These are phyloP conservation scores for Suhomyces prunicola DNA, from an alignment of 805 yeast species.

Conservation along the genomic window DNA sequence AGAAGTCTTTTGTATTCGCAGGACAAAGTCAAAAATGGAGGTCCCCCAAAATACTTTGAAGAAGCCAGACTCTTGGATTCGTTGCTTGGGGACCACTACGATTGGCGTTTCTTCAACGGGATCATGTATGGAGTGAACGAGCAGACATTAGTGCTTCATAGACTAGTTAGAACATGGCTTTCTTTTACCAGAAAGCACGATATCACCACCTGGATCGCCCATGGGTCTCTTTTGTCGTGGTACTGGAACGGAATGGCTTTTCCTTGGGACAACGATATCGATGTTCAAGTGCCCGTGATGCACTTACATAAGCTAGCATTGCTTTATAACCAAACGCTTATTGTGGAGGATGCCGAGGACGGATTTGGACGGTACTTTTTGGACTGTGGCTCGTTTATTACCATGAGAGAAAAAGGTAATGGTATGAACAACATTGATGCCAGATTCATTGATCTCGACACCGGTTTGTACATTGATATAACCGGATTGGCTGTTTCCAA, in stretches of 20 bases:
- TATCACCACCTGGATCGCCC: slow-evolving; percentile 27
- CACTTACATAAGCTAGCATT: slow-evolving; percentile 21
- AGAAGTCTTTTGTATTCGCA: slow-evolving; percentile 33
- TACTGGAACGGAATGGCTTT: slow-evolving; percentile 29
- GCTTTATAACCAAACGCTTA: slow-evolving; percentile 20
- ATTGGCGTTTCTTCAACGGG: slow-evolving; percentile 26
- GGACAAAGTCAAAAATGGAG: slow-evolving; percentile 22
- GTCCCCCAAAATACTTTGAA: slow-evolving; percentile 39
- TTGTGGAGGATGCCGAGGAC: slow-evolving; percentile 32
- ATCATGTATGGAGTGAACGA: slow-evolving; percentile 16
- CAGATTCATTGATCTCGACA: slow-evolving; percentile 48
- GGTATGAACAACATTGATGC: slow-evolving; percentile 51
- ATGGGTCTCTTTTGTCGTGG: slow-evolving; percentile 28
- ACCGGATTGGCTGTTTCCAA: slow-evolving; percentile 38
- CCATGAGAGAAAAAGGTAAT: slow-evolving; percentile 14
- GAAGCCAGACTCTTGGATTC: slow-evolving; percentile 30
- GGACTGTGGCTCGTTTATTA: slow-evolving; percentile 23
- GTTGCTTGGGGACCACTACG: slow-evolving; percentile 25
- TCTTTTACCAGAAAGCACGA: slow-evolving; percentile 26
- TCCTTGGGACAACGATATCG: slow-evolving; percentile 30
- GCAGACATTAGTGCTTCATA: slow-evolving; percentile 18
- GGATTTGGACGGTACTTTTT: slow-evolving; percentile 58
- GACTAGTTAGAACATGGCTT: slow-evolving; percentile 23
- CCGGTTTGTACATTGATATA: slow-evolving; percentile 43
- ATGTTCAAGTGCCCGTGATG: slow-evolving; percentile 26